These are phyloP conservation scores for Ascobolus immersus DNA, from an alignment of 495 filamentous ascomycete species.

Conservation along the genomic window DNA sequence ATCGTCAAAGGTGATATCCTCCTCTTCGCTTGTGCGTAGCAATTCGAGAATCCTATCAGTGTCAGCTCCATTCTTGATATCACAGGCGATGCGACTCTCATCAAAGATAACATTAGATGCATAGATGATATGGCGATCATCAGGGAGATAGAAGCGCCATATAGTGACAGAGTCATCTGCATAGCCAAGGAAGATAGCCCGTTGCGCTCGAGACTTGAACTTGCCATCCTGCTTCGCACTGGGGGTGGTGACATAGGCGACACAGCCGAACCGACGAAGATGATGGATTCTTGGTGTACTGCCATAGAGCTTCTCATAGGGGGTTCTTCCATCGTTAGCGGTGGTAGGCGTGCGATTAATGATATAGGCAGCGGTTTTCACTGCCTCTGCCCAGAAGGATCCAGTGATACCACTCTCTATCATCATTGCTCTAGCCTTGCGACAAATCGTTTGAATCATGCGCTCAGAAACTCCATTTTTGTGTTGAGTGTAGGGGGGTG, in stretches of 20 bases:
- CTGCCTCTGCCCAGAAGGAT: constrained; percentile 1
- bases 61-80: no score
- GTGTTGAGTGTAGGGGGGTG: constrained; percentile 1
- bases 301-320: not conserved
- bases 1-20: no score
- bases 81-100: no score
- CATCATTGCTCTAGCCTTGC: not conserved
- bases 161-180: constrained; percentile 1
- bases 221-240: not conserved
- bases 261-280: constrained; percentile 1
- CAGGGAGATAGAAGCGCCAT: constrained; percentile 2
- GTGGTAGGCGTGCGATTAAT: not conserved
- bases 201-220: not conserved
- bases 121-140: not conserved
- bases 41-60: no score
- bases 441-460: constrained; percentile 1
- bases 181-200: constrained; percentile 3
- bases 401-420: not conserved
- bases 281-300: constrained; percentile 2
- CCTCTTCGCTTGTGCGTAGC: no score
- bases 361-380: constrained; percentile 2
- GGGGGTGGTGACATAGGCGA: not conserved
- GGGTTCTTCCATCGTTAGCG: not conserved
- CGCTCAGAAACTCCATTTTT: constrained; percentile 1
- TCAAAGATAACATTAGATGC: constrained; percentile 2